Evolutionary conservation across 2,329 filamentous ascomycete genomes (phyloP), one percentile per base, ranked within the genome.

Genomic region (Ramularia endophylla): DNA sequence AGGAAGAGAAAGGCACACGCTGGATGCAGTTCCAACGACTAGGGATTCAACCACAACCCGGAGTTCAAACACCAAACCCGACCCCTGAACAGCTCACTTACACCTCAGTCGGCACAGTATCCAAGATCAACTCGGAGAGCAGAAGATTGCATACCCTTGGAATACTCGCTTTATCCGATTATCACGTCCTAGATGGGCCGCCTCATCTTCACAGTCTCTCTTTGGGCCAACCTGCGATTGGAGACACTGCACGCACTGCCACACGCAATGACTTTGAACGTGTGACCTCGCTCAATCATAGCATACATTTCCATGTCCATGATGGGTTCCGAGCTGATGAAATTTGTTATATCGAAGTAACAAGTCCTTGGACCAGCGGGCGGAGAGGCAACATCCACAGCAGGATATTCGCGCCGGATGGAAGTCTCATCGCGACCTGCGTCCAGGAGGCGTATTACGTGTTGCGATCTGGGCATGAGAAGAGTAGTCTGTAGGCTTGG

Each of bases 281-380:
- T 3, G 33, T 40, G 17, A 51, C 48, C 12, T 41, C 42, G 9
- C 28, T 51, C 12, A 51, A 89, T 59, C 85, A 88, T 43, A 66
- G 65, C 19, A 70, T 73, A 20, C 68, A 70, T 47, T 73, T 73
- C 50, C 70, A 71, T 46, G 61, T 64, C 35, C 67, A 66, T 16
- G 56, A 63, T 9, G 60, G 53, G 12, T 70, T 70, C 47, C 55
- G 64, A 35, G 67, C 67, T 12, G 69, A 72, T 40, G 68, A 87
- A 63, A 85, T 83, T 83, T 81, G 85, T 74, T 79, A 86, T 53
- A 74, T 73, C 20, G 83, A 87, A 66, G 85, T 85, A 75, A 75
- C 81, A 61, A 85, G 78, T 44, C 82, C 83, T 0, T 89, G 85
- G 83, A 74, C 80, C 5, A 82, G 80, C 2, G 80, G 85, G 50